These are phyloP conservation scores for Leccinum solheimii DNA, from an alignment of 1,284 basidiomycete genomes.

Conservation along the genomic window DNA sequence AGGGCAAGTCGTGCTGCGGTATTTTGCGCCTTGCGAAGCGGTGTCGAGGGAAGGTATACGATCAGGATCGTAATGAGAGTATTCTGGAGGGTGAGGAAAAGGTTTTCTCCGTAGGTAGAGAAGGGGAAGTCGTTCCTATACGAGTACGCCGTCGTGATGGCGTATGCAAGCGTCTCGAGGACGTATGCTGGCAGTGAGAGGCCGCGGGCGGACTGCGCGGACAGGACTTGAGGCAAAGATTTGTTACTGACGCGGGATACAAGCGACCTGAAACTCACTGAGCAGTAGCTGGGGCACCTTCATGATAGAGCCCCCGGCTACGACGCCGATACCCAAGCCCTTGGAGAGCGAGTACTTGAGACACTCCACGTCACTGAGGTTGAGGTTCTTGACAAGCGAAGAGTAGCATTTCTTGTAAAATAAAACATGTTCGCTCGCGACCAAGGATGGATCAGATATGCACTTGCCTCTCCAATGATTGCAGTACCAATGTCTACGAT, in stretches of 20 bases:
- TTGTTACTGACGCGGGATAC: constrained; percentile 2
- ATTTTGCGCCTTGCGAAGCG: constrained; percentile 28
- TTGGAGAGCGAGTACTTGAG: constrained; percentile 93
- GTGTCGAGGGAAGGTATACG: constrained; percentile 53
- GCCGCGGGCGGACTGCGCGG: constrained; percentile 75
- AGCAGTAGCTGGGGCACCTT: constrained; percentile 89
- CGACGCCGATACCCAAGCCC: constrained; percentile 89
- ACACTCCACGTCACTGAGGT: constrained; percentile 82
- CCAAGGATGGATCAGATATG: not conserved
- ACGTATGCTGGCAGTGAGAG: constrained; percentile 80
- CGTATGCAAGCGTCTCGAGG: constrained; percentile 85
- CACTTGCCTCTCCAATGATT: constrained; percentile 76
- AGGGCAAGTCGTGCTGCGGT: constrained; percentile 38
- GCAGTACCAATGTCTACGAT: constrained; percentile 78
- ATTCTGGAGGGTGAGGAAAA: constrained; percentile 87
- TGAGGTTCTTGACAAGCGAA: constrained; percentile 85
- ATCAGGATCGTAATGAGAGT: constrained; percentile 82
- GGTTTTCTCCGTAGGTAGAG: constrained; percentile 93
- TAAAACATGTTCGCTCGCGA: constrained; percentile 4
- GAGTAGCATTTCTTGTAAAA: constrained; percentile 80
- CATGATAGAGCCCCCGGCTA: constrained; percentile 91
- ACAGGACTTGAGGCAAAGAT: constrained; percentile 45
- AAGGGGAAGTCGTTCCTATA: constrained; percentile 85
- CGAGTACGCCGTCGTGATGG: constrained; percentile 86
- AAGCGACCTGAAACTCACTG: constrained; percentile 48